These are phyloP conservation scores for Spinacia oleracea DNA, from an alignment of 179 eudicot genomes.

Conservation along the genomic window DNA sequence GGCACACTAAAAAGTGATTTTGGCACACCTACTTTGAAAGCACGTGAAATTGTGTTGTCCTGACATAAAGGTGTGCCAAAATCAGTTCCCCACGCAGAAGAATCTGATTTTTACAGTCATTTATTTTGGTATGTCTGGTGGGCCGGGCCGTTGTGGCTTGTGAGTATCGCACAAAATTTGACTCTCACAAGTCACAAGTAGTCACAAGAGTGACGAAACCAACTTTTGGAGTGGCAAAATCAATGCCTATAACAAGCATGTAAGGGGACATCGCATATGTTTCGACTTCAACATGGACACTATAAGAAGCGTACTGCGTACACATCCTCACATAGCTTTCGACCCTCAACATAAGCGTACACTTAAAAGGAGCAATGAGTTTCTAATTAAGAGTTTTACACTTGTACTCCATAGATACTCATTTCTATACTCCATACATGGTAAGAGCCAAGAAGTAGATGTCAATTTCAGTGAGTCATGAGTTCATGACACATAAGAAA, in stretches of 20 bases:
- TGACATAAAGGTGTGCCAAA: too few species aligned
- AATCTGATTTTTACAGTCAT: too few species aligned
- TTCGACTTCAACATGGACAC: not conserved
- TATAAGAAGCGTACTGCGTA: not conserved
- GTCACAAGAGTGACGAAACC: not conserved
- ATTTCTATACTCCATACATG: not conserved
- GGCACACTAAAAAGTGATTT: too few species aligned
- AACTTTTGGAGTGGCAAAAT: too few species aligned
- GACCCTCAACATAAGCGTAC: not conserved
- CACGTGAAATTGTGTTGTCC: too few species aligned
- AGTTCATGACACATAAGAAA: not conserved
- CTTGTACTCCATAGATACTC: too few species aligned
- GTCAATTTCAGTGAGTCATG: constrained; percentile 18
- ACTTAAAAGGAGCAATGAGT: not conserved
- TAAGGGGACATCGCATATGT: not conserved
- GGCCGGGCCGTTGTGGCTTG: too few species aligned
- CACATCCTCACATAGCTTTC: not conserved
- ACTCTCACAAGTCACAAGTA: not conserved
- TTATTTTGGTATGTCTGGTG: too few species aligned
- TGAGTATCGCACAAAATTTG: too few species aligned
- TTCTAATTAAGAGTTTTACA: too few species aligned
- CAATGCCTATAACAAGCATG: not conserved
- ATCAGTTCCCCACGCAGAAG: too few species aligned
- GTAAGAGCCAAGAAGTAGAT: not conserved
- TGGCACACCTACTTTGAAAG: too few species aligned